Evolutionary conservation across 768 basidiomycete genomes (phyloP).

Genomic region (Cystofilobasidium bisporidii): DNA sequence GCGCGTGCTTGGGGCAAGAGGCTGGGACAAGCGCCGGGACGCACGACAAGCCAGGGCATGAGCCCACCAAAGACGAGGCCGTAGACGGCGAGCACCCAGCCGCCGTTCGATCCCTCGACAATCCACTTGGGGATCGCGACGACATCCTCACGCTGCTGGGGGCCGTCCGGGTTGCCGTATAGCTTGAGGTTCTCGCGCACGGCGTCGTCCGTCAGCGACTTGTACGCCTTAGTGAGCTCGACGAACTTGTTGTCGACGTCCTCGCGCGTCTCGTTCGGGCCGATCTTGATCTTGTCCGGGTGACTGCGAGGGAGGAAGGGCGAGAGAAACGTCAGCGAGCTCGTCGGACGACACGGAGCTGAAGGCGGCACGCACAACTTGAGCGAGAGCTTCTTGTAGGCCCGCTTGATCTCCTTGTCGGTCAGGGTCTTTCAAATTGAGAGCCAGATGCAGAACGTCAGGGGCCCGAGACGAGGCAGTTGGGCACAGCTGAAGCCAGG

Average conservation of each 20-base stretch:
- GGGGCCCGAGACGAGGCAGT: background rate
- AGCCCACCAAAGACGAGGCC: slow-evolving; percentile 77
- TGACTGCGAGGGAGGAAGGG: slow-evolving; percentile 51
- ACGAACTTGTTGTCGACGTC: slow-evolving; percentile 79
- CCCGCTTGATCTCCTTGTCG: slow-evolving; percentile 89
- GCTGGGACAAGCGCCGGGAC: slow-evolving; percentile 30
- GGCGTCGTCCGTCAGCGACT: slow-evolving; percentile 76
- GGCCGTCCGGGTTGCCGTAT: slow-evolving; percentile 91
- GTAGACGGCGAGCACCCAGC: slow-evolving; percentile 81
- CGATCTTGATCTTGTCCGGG: slow-evolving; percentile 86
- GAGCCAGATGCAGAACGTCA: background rate
- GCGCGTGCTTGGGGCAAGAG: background rate
- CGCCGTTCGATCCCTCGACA: slow-evolving; percentile 78
- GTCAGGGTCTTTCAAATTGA: slow-evolving; percentile 47
- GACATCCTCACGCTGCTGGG: slow-evolving; percentile 87
- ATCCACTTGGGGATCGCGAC: slow-evolving; percentile 93
- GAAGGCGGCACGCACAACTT: slow-evolving; percentile 53
- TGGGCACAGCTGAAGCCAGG: background rate
- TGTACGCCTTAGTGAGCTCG: slow-evolving; percentile 93
- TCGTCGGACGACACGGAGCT: background rate
- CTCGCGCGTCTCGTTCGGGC: slow-evolving; percentile 74
- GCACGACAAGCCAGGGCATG: slow-evolving; percentile 72
- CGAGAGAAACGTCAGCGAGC: background rate
- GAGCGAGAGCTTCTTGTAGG: slow-evolving; percentile 83
- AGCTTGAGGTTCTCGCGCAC: slow-evolving; percentile 80